Conservation (phyloP, 257 asterid genomes). For the Nemophila menziesii region DNA sequence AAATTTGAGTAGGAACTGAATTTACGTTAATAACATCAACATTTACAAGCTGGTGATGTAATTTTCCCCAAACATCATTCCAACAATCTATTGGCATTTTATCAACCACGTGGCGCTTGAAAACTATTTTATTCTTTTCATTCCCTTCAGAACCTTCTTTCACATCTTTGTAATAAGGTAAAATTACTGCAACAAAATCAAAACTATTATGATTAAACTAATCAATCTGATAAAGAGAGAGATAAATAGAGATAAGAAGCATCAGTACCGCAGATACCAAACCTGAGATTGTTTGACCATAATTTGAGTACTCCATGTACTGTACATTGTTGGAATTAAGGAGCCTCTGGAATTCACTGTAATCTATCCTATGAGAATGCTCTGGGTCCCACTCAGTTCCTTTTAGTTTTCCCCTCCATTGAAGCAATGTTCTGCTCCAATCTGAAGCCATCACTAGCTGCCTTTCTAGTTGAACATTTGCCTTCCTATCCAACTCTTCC, state of each 20-base stretch:
- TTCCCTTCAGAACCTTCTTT: conserved; percentile 33
- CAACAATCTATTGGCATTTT: conserved; percentile 95
- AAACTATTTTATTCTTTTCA: conserved; percentile 41
- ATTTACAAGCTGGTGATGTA: conserved; percentile 90
- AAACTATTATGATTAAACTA: conserved; percentile 4
- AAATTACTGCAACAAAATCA: conserved; percentile 47
- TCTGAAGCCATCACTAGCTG: conserved; percentile 94
- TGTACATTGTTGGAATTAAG: conserved; percentile 75
- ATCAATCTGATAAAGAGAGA: conserved; percentile 1
- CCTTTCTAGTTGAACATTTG: conserved; percentile 90
- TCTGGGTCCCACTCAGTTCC: conserved; percentile 96
- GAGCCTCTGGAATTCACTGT: conserved; percentile 80
- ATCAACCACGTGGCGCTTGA: conserved; percentile 76
- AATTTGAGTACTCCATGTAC: conserved; percentile 91
- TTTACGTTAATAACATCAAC: conserved; percentile 76
- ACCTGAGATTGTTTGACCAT: conserved; percentile 96
- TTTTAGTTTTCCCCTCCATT: conserved; percentile 71
- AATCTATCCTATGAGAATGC: conserved; percentile 59
- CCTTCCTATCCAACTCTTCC: conserved; percentile 86
- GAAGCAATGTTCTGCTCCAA: conserved; percentile 84
- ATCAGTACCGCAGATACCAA: neutral
- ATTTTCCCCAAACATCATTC: conserved; percentile 95
- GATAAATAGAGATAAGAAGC: too few species aligned
- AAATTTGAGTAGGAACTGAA: conserved; percentile 60
- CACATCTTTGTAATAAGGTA: conserved; percentile 73